Conservation (phyloP, 2,329 filamentous ascomycete genomes). For the Phoma sp. region DNA sequence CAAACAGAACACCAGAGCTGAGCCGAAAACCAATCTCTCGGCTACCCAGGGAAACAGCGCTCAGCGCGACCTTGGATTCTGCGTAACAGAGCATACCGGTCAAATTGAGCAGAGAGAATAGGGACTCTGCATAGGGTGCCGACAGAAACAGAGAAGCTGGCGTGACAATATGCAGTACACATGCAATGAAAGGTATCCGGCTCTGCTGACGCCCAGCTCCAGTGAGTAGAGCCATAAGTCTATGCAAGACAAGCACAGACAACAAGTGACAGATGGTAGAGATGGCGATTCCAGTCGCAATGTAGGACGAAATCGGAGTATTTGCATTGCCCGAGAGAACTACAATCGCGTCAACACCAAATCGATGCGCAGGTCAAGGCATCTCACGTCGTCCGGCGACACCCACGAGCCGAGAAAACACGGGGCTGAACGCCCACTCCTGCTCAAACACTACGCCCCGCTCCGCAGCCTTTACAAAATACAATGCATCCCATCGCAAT, state of each 20-base stretch:
- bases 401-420: slow-evolving; percentile 56
- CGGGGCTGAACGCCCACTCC: slow-evolving; percentile 81
- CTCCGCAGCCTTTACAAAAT: slow-evolving; percentile 69
- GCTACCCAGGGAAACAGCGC: slow-evolving; percentile 31
- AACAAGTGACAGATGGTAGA: slow-evolving; percentile 78
- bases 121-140: slow-evolving; percentile 81
- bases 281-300: slow-evolving; percentile 67
- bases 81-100: slow-evolving; percentile 73
- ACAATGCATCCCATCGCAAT: slow-evolving; percentile 81
- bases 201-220: slow-evolving; percentile 26
- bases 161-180: slow-evolving; percentile 79
- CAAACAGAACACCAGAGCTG: slow-evolving; percentile 71
- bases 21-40: slow-evolving; percentile 57
- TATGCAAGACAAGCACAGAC: slow-evolving; percentile 74
- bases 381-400: slow-evolving; percentile 51
- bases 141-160: slow-evolving; percentile 90
- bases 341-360: slow-evolving; percentile 46
- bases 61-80: slow-evolving; percentile 40
- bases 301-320: slow-evolving; percentile 32
- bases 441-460: slow-evolving; percentile 77
- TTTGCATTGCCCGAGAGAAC: slow-evolving; percentile 24
- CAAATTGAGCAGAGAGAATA: slow-evolving; percentile 80
- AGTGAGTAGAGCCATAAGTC: slow-evolving; percentile 64
- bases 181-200: slow-evolving; percentile 69
- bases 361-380: slow-evolving; percentile 1